Evolutionary conservation across 176 grass and related monocot species (phyloP).

Genomic region (Puccinellia tenuiflora): DNA sequence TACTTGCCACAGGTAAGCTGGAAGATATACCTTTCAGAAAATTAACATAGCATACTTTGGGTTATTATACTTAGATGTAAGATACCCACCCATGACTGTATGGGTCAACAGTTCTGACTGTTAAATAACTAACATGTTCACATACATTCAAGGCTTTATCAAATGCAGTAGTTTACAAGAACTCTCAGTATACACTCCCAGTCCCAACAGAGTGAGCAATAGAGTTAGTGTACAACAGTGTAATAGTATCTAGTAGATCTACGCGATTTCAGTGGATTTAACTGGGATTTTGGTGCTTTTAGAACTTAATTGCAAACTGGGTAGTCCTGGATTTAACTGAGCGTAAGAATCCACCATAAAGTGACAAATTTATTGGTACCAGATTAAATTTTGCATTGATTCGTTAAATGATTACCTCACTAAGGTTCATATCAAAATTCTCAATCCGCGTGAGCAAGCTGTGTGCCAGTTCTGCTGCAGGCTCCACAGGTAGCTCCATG

Average conservation of each 20-base stretch:
- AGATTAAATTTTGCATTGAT: constrained; percentile 9
- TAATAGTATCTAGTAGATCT: not conserved
- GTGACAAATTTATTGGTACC: not conserved
- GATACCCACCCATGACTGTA: no score
- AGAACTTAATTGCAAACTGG: not conserved
- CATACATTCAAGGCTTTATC: not conserved
- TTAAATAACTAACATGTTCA: constrained; percentile 1
- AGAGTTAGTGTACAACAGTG: not conserved
- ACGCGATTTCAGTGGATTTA: not conserved
- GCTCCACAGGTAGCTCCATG: no score
- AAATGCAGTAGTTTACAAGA: not conserved
- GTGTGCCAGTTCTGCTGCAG: no score
- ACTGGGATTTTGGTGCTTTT: not conserved
- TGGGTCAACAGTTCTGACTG: no score
- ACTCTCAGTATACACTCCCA: no score
- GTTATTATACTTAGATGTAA: not conserved
- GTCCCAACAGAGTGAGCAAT: not conserved
- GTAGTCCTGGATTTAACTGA: not conserved
- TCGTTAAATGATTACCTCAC: constrained; percentile 56
- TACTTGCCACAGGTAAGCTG: constrained; percentile 8
- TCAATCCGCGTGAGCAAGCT: constrained; percentile 72
- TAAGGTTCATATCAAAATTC: constrained; percentile 87
- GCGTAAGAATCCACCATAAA: not conserved
- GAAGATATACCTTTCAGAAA: not conserved
- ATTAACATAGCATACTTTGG: not conserved